A percentile compares a stretch with the other conserved stretches of the same genome.
These are phyloP conservation scores for Lactarius pseudohatsudake DNA, from an alignment of 768 basidiomycete species.

Conservation along the genomic window DNA sequence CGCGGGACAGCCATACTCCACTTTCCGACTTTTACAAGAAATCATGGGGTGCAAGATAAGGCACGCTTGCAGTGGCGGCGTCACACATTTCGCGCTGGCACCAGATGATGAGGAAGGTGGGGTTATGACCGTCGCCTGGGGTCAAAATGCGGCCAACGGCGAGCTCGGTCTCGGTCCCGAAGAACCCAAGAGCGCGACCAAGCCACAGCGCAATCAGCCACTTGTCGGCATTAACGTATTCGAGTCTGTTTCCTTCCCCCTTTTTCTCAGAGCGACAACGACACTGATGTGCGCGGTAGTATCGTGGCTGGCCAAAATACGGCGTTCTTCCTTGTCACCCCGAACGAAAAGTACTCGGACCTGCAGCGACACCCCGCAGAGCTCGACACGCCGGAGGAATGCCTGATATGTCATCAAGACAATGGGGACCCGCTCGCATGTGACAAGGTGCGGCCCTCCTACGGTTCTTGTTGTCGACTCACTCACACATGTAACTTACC, in stretches of 20 bases:
- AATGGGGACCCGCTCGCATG: conserved; percentile 81
- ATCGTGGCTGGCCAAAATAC: conserved; percentile 87
- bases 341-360: conserved; percentile 72
- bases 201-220: conserved; percentile 68
- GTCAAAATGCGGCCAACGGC: conserved; percentile 83
- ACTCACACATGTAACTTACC: not conserved
- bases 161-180: conserved; percentile 82
- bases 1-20: conserved; percentile 84
- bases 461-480: not conserved
- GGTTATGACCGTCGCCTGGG: conserved; percentile 82
- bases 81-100: conserved; percentile 81
- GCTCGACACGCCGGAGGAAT: conserved; percentile 62
- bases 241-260: conserved; percentile 46
- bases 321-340: conserved; percentile 77
- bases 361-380: conserved; percentile 79
- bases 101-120: conserved; percentile 67
- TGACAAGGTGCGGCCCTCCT: conserved; percentile 66
- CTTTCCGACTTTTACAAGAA: conserved; percentile 84
- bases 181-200: conserved; percentile 84
- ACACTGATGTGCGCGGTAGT: conserved; percentile 39
- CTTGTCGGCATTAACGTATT: conserved; percentile 80
- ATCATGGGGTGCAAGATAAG: conserved; percentile 84
- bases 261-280: not conserved
- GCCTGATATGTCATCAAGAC: conserved; percentile 70
- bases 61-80: conserved; percentile 74